phyloP scores from a whole-genome alignment of 2,329 filamentous ascomycete genomes.

The Monilinia vaccinii-corymbosi region DNA sequence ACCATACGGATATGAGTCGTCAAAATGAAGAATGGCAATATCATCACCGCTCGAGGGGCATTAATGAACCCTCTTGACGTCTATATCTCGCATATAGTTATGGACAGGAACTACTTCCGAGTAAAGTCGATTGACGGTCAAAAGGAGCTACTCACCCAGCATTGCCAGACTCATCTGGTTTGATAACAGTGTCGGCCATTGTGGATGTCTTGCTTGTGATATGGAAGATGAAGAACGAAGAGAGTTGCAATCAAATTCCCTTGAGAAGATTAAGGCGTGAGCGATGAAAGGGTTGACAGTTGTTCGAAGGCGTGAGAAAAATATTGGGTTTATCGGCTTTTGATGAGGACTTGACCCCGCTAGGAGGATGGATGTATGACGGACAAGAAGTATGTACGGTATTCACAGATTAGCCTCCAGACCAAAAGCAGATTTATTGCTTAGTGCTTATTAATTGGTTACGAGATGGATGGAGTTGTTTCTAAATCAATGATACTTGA shows the following conservation, averaged over 20 bases:
- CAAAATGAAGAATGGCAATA: background rate
- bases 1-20: constrained; percentile 12
- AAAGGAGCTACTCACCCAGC: constrained; percentile 39
- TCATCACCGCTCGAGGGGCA: constrained; percentile 11
- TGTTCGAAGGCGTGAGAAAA: constrained; percentile 10
- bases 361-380: constrained; percentile 4
- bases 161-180: constrained; percentile 39
- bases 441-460: too few species aligned
- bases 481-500: too few species aligned
- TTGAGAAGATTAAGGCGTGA: constrained; percentile 10
- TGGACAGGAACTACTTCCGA: constrained; percentile 4
- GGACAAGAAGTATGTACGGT: constrained; percentile 7
- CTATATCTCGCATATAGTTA: constrained; percentile 8
- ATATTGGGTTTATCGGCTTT: background rate
- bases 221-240: background rate
- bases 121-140: constrained; percentile 24
- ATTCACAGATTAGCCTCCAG: constrained; percentile 3
- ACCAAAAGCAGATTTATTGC: background rate
- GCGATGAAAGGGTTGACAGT: constrained; percentile 15
- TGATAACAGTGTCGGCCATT: constrained; percentile 44
- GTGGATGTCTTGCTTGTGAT: background rate
- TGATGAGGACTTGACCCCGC: constrained; percentile 6
- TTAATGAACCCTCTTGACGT: background rate
- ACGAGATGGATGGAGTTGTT: too few species aligned
- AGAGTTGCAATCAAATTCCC: background rate